Base-by-base conservation (phyloP, 23 red algal species). In the Agarophyton chilense region DNA sequence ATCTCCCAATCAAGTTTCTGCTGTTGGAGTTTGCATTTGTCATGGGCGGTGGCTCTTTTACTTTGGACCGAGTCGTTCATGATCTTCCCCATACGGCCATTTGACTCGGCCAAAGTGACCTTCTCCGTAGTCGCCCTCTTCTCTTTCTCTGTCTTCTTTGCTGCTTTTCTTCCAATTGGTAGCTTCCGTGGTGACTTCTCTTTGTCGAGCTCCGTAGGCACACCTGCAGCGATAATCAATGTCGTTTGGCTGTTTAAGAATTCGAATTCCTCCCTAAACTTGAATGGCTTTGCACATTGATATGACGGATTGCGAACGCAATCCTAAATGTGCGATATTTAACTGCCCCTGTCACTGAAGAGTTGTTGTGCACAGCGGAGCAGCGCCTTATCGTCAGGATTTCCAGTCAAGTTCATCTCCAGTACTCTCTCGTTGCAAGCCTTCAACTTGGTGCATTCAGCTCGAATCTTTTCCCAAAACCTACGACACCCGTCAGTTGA, bases 401-500 rank as follows among this genome's bases (percentile, higher is more conserved):
- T 83, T 49, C 54, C 54, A 18, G 53, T 43, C 22, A 83, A 21
- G 9, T 64, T 46, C 54, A 66, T 66, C 2, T 4, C 17, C 1
- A 36, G 4, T 5, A 83, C 78, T 19, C 54, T 32, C 6, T 83
- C 58, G 5, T 36, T 34, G 8, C 44, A 46, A 4, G 53, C 54
- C 26, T 41, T 61, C 53, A 61, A 83, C 10, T 26, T 24, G 3
- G 52, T 66, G 10, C 33, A 35, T 49, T 61, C 53, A 16, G 33
- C 53, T 52, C n/a, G n/a, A n/a, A n/a, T n/a, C n/a, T n/a, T n/a
- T n/a, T n/a, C n/a, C n/a, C n/a, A n/a, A n/a, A n/a, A 11, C 33
- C 64, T 83, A 19, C 52, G 58, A 19, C 78, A 83, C 0, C 44
- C 78, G 12, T 61, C 78, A 8, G 58, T 13, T 33, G 78, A 83